Evolutionary conservation across 2,329 filamentous ascomycete genomes (phyloP), one percentile per base, ranked within the genome.

Genomic region (Blastomyces emzantsi): DNA sequence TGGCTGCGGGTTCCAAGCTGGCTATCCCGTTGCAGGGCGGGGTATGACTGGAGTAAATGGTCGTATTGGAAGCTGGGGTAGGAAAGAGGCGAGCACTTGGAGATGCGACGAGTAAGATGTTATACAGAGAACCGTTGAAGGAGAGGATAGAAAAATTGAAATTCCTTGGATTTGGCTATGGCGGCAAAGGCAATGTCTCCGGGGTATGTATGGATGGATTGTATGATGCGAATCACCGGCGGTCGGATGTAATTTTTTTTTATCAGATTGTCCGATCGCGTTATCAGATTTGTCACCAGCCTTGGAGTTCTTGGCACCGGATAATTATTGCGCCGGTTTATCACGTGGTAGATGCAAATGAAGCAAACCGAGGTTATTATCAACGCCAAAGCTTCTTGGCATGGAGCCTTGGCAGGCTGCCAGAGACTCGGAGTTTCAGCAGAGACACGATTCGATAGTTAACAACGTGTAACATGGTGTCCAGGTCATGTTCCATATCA

Each of bases 1-100:
- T 92, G 66, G 69, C 79, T 64, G 63, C 36, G 55, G 39, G n/a
- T 17, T 41, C 28, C 28, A n/a, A 30, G 19, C 28, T 56, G 54
- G 54, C 8, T 33, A 39, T 39, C 22, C 13, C 28, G 22, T 30
- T 17, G 51, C 7, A 57, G 43, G 36, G 56, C 39, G 56, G 56
- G 22, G 56, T 30, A 45, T 43, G 19, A n/a, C 13, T 59, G 7
- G 22, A 22, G 6, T 6, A 59, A 33, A 41, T 28, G 56, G 36
- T 13, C 56, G 13, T 47, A 17, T 30, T 47, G 30, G 19, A 17
- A 17, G 13, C 25, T 19, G 25, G 25, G 5, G 30, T n/a, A 54
- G 11, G 1, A 30, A 30, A 30, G 51, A 30, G 25, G 13, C 2
- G 25, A 22, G 22, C 25, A 19, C 15, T 54, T 54, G 9, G 51